A percentile compares a stretch with the other conserved stretches of the same genome.
Evolutionary conservation across 805 yeast genomes (phyloP).

Genomic region (Danielia reshetovae): DNA sequence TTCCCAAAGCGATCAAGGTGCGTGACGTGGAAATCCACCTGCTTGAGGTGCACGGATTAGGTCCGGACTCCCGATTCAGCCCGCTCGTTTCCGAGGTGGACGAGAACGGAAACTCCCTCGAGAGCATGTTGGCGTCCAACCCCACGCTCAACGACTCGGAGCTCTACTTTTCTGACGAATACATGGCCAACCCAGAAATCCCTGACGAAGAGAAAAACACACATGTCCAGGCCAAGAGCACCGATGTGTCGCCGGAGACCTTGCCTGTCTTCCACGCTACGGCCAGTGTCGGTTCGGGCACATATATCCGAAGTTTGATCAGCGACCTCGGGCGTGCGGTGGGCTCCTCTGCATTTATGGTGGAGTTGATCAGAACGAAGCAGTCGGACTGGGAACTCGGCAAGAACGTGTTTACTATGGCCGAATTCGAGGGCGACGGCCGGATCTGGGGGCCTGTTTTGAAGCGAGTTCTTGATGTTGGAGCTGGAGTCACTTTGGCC

Average conservation of each 20-base stretch:
- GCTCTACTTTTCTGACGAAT: conserved; percentile 56
- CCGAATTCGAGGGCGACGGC: conserved; percentile 61
- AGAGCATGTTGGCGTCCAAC: conserved; percentile 42
- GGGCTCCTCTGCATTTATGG: conserved; percentile 85
- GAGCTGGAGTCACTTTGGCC: conserved; percentile 22
- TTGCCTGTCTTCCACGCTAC: conserved; percentile 72
- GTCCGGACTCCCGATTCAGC: conserved; percentile 52
- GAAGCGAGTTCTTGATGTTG: conserved; percentile 45
- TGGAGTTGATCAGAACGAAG: conserved; percentile 61
- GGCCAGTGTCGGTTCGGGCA: conserved; percentile 87
- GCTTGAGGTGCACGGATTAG: conserved; percentile 52
- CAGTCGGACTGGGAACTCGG: conserved; percentile 86
- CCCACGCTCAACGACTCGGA: conserved; percentile 63
- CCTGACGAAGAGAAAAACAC: conserved; percentile 35
- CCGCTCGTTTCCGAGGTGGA: conserved; percentile 40
- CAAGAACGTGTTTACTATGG: conserved; percentile 61
- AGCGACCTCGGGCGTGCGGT: conserved; percentile 86
- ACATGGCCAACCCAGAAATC: conserved; percentile 33
- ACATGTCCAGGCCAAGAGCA: conserved; percentile 32
- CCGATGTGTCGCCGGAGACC: conserved; percentile 35
- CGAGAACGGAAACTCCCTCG: conserved; percentile 44
- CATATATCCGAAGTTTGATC: conserved; percentile 84
- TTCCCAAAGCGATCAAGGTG: conserved; percentile 79
- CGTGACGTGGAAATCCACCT: conserved; percentile 63
- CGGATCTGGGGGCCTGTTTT: conserved; percentile 69